Base-by-base conservation (phyloP, 2,329 filamentous ascomycete species). In the Xylaria multiplex region DNA sequence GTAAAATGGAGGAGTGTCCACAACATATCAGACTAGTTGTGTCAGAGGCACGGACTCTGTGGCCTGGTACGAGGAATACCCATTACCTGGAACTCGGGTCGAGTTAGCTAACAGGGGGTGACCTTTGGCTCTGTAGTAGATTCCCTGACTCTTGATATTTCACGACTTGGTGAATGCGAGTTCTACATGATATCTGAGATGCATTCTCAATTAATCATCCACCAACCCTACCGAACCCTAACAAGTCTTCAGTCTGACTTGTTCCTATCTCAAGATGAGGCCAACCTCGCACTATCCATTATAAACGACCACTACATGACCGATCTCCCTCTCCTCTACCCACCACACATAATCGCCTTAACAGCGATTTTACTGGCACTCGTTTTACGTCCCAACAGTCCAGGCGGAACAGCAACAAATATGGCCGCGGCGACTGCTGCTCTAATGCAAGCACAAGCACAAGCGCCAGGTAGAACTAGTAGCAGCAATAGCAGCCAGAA, bases 1-100 rank as follows among this genome's bases (percentile, higher is more conserved):
- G 93, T 82, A 99, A 99, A 81, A 97, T 97, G 88, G 96, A 99
- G 79, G 96, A 99, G 79, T 94, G 90, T 57, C 96, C 96, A 2
- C 95, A 98, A 78, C 96, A 99, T 78, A 98, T 99, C 74, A 88
- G 96, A 35, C 87, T 97, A 69, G 90, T 99, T 65, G 90, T 96
- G 11, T 90, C 89, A 53, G 96, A 99, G 78, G 93, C 94, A 3
- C 89, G 93, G 40, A 88, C 91, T 64, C 85, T 96, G 66, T 97
- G 93, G 93, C 90, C 92, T 74, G 87, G 88, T 88, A 82, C 55
- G 79, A 52, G 7, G n/a, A 6, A 46, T 50, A 9, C 42, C 30
- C n/a, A n/a, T 48, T 46, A 16, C 22, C 45, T 59, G 22, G 49
- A 22, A 11, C 7, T 37, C n/a, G 4, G 35, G 37, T 24, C 11